Evolutionary conservation across 2,329 filamentous ascomycete species (phyloP).

Genomic region (Colletotrichum musicola): DNA sequence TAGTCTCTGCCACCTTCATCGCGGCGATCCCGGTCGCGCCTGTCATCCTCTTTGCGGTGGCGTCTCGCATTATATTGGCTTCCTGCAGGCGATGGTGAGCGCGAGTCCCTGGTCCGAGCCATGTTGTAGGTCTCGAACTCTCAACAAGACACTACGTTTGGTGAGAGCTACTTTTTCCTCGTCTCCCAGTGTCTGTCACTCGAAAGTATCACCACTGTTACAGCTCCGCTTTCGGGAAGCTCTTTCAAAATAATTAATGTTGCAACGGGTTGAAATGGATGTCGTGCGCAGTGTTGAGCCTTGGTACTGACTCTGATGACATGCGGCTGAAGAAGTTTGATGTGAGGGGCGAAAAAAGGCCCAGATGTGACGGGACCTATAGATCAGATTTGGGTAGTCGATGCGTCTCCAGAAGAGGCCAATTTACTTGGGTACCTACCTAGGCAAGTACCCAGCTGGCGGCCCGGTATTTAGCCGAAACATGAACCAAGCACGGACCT

Average conservation of each 20-base stretch:
- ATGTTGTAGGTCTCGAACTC: slow-evolving; percentile 59
- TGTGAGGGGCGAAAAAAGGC: slow-evolving; percentile 34
- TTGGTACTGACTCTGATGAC: slow-evolving; percentile 8
- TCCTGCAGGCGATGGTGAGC: slow-evolving; percentile 96
- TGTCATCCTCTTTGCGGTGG: slow-evolving; percentile 72
- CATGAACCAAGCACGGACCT: neutral
- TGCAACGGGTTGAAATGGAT: neutral
- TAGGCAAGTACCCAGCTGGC: neutral
- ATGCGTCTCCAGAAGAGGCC: slow-evolving; percentile 25
- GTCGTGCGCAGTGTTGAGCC: neutral
- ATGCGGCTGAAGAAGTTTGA: slow-evolving; percentile 14
- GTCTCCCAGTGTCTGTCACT: slow-evolving; percentile 29
- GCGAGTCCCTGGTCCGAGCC: slow-evolving; percentile 76
- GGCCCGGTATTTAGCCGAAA: neutral
- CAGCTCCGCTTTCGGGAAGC: slow-evolving; percentile 1
- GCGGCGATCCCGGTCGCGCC: slow-evolving; percentile 66
- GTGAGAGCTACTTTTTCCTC: slow-evolving; percentile 41
- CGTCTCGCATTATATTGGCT: slow-evolving; percentile 81
- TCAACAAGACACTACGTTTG: slow-evolving; percentile 52
- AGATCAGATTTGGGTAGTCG: slow-evolving; percentile 18
- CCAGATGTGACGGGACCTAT: slow-evolving; percentile 18
- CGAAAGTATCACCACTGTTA: slow-evolving; percentile 26
- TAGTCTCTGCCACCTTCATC: slow-evolving; percentile 61
- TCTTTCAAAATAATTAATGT: neutral
- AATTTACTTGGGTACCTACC: neutral